These are phyloP conservation scores for Cornus controversa DNA, from an alignment of 148 eudicot genomes.

Conservation along the genomic window DNA sequence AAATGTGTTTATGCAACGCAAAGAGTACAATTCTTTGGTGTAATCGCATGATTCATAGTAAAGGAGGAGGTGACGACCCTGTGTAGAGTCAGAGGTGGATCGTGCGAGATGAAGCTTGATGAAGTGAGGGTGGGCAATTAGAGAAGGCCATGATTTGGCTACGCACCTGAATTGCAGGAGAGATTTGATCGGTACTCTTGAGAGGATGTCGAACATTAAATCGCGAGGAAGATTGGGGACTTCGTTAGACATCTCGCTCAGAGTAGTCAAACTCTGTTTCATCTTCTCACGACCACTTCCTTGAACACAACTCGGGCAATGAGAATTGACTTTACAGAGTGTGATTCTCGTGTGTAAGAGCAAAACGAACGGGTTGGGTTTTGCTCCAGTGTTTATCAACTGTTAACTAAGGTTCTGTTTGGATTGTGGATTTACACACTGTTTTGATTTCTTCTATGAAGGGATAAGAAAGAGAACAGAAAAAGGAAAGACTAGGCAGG, in stretches of 20 bases:
- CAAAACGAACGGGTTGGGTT: no score
- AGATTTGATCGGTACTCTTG: slow-evolving; percentile 17
- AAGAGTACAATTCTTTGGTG: slow-evolving; percentile 10
- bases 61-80: slow-evolving; percentile 15
- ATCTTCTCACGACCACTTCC: no score
- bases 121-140: slow-evolving; percentile 15
- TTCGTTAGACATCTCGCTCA: neutral
- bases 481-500: no score
- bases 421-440: no score
- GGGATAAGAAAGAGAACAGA: no score
- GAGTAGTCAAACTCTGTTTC: no score
- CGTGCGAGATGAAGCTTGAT: slow-evolving; percentile 7
- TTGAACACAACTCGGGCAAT: no score
- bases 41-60: slow-evolving; percentile 23
- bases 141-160: slow-evolving; percentile 5
- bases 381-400: no score
- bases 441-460: no score
- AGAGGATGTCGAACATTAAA: slow-evolving; percentile 17
- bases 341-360: no score
- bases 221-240: slow-evolving; percentile 17
- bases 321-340: no score
- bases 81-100: slow-evolving; percentile 12
- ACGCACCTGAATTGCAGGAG: slow-evolving; percentile 11
- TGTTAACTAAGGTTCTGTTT: no score
- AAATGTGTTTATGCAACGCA: neutral